These are phyloP conservation scores for Volvariella surrecta DNA, from an alignment of 1,284 basidiomycete species.

Conservation along the genomic window DNA sequence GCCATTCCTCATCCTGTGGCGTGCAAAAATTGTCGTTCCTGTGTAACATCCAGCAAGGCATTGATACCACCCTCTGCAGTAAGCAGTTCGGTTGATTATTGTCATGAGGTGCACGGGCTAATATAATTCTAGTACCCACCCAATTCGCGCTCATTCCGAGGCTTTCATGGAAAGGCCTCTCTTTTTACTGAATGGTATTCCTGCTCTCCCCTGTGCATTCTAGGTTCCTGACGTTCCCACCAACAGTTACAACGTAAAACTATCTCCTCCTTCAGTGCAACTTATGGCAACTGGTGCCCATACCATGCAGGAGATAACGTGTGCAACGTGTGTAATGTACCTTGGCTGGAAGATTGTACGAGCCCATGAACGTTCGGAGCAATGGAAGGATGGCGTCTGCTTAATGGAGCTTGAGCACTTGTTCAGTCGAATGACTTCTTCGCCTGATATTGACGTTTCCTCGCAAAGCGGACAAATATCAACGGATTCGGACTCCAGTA, in stretches of 20 bases:
- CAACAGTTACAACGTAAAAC: constrained; percentile 31
- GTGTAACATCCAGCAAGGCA: constrained; percentile 33
- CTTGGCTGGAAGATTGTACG: constrained; percentile 57
- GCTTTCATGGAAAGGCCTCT: constrained; percentile 40
- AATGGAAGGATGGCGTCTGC: constrained; percentile 53
- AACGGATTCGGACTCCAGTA: neutral
- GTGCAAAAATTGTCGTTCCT: constrained; percentile 35
- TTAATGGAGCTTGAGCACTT: constrained; percentile 47
- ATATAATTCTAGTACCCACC: constrained; percentile 26
- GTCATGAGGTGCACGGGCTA: neutral
- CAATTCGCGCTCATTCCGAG: constrained; percentile 34
- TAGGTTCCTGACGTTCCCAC: neutral
- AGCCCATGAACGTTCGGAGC: constrained; percentile 46
- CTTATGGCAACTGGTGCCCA: constrained; percentile 59
- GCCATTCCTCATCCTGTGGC: constrained; percentile 30
- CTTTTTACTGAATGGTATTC: constrained; percentile 43
- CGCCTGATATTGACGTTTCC: neutral
- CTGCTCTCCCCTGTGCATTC: neutral
- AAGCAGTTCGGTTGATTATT: constrained; percentile 14
- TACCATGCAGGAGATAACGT: constrained; percentile 47
- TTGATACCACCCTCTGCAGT: constrained; percentile 33
- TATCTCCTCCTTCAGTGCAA: constrained; percentile 32
- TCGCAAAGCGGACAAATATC: no score
- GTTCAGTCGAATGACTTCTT: constrained; percentile 7
- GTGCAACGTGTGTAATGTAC: constrained; percentile 37